Evolutionary conservation across 1,284 basidiomycete species (phyloP).

Genomic region (Malassezia sp.): DNA sequence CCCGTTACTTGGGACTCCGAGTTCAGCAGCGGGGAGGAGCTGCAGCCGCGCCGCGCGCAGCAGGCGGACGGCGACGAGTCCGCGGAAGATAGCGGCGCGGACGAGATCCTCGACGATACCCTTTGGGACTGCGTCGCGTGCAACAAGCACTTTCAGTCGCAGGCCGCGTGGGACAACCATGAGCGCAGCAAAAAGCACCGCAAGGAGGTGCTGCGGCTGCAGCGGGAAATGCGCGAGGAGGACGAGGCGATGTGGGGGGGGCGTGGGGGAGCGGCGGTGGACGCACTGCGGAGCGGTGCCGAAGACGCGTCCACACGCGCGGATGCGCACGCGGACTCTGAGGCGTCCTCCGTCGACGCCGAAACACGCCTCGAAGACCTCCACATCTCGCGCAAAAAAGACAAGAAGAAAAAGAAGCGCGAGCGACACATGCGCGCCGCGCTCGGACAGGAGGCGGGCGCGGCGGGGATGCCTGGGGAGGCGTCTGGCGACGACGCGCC

Average conservation of each 20-base stretch:
- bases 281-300: constrained; percentile 16
- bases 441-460: background rate
- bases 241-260: constrained; percentile 7
- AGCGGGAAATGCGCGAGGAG: constrained; percentile 56
- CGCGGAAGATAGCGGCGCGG: constrained; percentile 3
- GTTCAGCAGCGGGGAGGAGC: constrained; percentile 24
- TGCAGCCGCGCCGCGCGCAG: constrained; percentile 7
- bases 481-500: background rate
- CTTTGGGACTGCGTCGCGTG: constrained; percentile 94
- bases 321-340: constrained; percentile 21
- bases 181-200: constrained; percentile 91
- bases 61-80: constrained; percentile 2
- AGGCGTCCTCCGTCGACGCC: constrained; percentile 13
- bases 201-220: constrained; percentile 53
- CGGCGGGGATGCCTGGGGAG: background rate
- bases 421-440: constrained; percentile 18
- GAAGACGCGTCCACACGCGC: constrained; percentile 5
- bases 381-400: constrained; percentile 14
- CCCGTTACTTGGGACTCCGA: constrained; percentile 16
- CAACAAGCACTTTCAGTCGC: constrained; percentile 75
- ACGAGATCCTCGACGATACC: constrained; percentile 16
- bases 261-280: too few relatives aligned
- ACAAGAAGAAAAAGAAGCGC: constrained; percentile 35
- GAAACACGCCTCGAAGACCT: background rate
- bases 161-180: constrained; percentile 90